Conservation (phyloP, 2,329 filamentous ascomycete genomes). For the Lecanicillium sp. region DNA sequence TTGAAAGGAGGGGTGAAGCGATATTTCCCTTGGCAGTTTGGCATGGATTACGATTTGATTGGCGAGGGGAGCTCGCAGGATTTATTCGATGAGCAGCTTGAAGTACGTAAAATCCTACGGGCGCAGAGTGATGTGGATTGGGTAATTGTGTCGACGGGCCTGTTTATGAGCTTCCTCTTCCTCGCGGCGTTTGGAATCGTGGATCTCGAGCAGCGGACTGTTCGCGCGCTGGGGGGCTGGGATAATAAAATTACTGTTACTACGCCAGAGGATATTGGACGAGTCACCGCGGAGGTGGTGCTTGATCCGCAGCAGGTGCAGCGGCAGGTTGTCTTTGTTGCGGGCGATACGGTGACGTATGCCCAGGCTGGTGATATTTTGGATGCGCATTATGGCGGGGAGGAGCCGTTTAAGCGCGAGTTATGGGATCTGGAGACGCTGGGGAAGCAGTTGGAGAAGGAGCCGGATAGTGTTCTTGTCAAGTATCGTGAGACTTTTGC, state of each 20-base stretch:
- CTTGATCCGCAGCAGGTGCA: constrained; percentile 26
- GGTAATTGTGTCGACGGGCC: constrained; percentile 59
- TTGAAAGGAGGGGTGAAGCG: constrained; percentile 38
- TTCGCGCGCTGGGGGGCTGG: constrained; percentile 53
- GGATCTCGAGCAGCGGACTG: constrained; percentile 29
- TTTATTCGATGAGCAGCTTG: constrained; percentile 60
- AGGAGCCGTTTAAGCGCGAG: constrained; percentile 33
- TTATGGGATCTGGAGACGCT: constrained; percentile 39
- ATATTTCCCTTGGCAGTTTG: constrained; percentile 68
- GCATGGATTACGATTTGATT: constrained; percentile 61
- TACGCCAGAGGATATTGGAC: constrained; percentile 54
- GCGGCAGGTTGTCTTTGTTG: constrained; percentile 45
- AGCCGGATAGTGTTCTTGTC: constrained; percentile 39
- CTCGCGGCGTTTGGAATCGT: constrained; percentile 55
- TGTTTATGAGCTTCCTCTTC: constrained; percentile 66
- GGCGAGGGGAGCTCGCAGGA: constrained; percentile 51
- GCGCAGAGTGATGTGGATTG: constrained; percentile 41
- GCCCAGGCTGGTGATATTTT: constrained; percentile 42
- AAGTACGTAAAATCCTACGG: constrained; percentile 45
- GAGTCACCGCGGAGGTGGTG: constrained; percentile 47
- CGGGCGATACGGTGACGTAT: constrained; percentile 56
- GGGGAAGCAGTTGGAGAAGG: constrained; percentile 32
- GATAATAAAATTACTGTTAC: constrained; percentile 55
- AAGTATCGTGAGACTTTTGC: constrained; percentile 58
- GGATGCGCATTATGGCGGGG: constrained; percentile 29